Base-by-base conservation (phyloP, 2,329 filamentous ascomycete species). In the Xylaria sp. region DNA sequence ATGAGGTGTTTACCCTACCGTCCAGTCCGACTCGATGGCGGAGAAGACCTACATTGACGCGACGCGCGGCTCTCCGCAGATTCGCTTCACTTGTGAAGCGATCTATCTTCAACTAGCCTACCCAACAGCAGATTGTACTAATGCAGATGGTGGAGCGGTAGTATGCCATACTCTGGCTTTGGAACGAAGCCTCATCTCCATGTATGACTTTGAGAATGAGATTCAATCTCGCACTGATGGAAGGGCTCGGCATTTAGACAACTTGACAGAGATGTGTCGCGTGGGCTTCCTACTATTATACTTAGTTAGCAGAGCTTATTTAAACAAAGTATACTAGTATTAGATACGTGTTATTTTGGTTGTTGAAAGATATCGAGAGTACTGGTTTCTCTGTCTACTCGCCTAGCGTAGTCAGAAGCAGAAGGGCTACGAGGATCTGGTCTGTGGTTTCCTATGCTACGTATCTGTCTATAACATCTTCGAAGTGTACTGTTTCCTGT, bases 31-130 rank as follows among this genome's bases (percentile, higher is more conserved):
- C 64, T 73, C 55, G 13, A 68, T 74, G 15, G 64, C 61, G n/a
- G 74, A 73, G 41, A 76, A 72, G 60, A 73, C 75, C 7, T 73
- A 74, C 54, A 57, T 72, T 61, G 75, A 75, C 63, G 74, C 74
- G 39, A 15, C 28, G 28, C 28, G 28, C 28, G 28, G 63, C 28
- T 56, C 39, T 31, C 34, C 37, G 37, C 23, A 34, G 23, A 23
- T 46, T 9, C 25, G 23, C 50, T 39, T 39, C 23, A 37, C 23
- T 63, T 55, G 13, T 44, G 12, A 44, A 15, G 39, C 39, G 1
- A 18, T 44, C 39, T 44, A n/a, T 18, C 18, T 46, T 46, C 41
- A 18, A 46, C 1, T 44, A 18, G 9, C 39, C 39, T 15, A 15
- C 2, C 10, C 3, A 41, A 41, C 39, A 41, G 5, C 10, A 12